Percentiles rank a stretch among this genome's conserved stretches.
phyloP scores from a whole-genome alignment of 2,329 filamentous ascomycete species.

The Trichophyton rubrum region DNA sequence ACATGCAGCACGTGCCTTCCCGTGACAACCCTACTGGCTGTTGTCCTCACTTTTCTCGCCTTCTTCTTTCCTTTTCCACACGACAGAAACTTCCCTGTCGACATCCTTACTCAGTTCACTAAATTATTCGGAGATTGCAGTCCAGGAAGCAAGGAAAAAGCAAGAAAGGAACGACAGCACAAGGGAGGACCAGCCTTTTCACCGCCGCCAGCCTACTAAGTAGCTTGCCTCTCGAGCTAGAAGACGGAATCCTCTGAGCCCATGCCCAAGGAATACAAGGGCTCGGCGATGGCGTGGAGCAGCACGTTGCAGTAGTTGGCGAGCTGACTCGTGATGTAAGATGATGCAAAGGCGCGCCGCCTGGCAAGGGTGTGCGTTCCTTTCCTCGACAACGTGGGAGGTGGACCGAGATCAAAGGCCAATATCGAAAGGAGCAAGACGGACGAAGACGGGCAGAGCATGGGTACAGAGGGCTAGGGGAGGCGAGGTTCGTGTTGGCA shows the following conservation, averaged over 20 bases:
- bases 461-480: not conserved
- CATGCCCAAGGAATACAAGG: not conserved
- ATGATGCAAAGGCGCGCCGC: not conserved
- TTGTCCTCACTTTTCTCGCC: not conserved
- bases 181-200: not conserved
- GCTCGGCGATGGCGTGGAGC: not conserved
- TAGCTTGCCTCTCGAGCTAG: not conserved
- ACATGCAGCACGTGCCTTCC: not conserved
- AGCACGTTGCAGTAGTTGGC: not conserved
- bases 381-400: not conserved
- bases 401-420: not conserved
- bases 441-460: not conserved
- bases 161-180: not conserved
- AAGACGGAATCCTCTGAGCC: conserved; percentile 1
- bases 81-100: not conserved
- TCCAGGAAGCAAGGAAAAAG: not conserved
- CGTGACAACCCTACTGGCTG: not conserved
- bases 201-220: not conserved
- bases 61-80: not conserved
- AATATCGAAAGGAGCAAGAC: not conserved
- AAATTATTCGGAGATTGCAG: not conserved
- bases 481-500: not conserved
- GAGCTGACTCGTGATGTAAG: not conserved
- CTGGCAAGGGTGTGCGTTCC: not conserved
- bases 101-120: no score